These are phyloP conservation scores for Sclerotinia borealis DNA, from an alignment of 2,329 filamentous ascomycete genomes.

Conservation along the genomic window DNA sequence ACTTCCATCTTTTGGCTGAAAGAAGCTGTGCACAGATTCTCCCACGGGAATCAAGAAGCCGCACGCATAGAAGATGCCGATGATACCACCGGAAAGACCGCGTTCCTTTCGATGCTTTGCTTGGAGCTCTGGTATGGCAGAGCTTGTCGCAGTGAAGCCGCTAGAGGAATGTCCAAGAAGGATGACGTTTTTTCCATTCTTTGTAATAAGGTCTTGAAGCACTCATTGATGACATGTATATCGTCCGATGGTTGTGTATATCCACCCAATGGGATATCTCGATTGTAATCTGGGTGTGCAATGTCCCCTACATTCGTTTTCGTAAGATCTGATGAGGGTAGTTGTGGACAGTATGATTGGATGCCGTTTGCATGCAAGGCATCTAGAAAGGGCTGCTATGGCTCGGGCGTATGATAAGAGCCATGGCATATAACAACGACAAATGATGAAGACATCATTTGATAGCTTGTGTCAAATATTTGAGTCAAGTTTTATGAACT, in stretches of 20 bases:
- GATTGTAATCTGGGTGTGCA: background rate
- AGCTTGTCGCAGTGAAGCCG: background rate
- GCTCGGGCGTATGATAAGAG: conserved; percentile 4
- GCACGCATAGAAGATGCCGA: background rate
- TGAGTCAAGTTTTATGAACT: background rate
- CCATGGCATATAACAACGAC: conserved; percentile 4
- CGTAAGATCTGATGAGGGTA: background rate
- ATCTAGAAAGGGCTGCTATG: background rate
- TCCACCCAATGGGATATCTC: background rate
- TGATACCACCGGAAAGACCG: background rate
- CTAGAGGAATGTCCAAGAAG: background rate
- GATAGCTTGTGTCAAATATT: background rate
- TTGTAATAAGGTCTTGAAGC: background rate
- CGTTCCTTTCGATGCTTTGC: background rate
- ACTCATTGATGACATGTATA: background rate
- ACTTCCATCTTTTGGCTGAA: conserved; percentile 3
- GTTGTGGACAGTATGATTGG: background rate
- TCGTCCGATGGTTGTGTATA: background rate
- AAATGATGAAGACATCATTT: background rate
- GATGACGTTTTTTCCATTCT: background rate
- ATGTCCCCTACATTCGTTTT: background rate
- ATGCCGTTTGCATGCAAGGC: background rate
- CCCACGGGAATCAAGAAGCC: background rate
- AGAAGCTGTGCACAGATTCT: conserved; percentile 3
- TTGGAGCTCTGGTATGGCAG: background rate